phyloP scores from a whole-genome alignment of 768 basidiomycete genomes.

The Gymnopilus junonius region DNA sequence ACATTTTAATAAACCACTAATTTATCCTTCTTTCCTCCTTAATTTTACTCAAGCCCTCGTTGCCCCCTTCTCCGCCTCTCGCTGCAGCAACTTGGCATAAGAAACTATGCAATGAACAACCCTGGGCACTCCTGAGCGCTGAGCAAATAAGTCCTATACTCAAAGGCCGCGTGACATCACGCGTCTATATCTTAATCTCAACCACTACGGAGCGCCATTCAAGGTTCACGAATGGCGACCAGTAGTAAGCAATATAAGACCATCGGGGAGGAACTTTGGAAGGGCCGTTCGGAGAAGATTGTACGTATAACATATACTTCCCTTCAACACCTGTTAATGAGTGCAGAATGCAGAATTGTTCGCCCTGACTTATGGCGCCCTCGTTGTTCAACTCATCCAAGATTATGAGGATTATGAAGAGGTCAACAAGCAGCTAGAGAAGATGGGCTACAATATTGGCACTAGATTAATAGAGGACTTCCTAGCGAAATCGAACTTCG shows the following conservation, averaged over 20 bases:
- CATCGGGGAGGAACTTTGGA: conserved; percentile 96
- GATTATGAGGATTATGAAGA: conserved; percentile 98
- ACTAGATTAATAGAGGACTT: conserved; percentile 97
- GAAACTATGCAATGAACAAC: no score
- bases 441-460: conserved; percentile 99
- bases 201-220: conserved; percentile 5
- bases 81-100: no score
- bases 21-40: background rate
- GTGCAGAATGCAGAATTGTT: conserved; percentile 95
- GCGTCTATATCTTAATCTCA: conserved; percentile 16
- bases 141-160: background rate
- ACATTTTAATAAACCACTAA: conserved; percentile 2
- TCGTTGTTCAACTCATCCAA: conserved; percentile 97
- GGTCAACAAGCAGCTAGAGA: conserved; percentile 96
- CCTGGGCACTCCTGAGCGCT: no score
- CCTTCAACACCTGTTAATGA: conserved; percentile 23
- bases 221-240: conserved; percentile 56
- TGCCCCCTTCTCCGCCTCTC: no score
- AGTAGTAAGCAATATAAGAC: conserved; percentile 84
- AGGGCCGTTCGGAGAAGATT: conserved; percentile 91
- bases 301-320: conserved; percentile 48
- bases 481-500: conserved; percentile 88
- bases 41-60: background rate
- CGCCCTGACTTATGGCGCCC: conserved; percentile 94
- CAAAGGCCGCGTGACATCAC: conserved; percentile 30